Percentiles rank a stretch among this genome's conserved stretches.
Evolutionary conservation across 495 filamentous ascomycete genomes (phyloP).

Genomic region (Aspergillus coremiiformis): DNA sequence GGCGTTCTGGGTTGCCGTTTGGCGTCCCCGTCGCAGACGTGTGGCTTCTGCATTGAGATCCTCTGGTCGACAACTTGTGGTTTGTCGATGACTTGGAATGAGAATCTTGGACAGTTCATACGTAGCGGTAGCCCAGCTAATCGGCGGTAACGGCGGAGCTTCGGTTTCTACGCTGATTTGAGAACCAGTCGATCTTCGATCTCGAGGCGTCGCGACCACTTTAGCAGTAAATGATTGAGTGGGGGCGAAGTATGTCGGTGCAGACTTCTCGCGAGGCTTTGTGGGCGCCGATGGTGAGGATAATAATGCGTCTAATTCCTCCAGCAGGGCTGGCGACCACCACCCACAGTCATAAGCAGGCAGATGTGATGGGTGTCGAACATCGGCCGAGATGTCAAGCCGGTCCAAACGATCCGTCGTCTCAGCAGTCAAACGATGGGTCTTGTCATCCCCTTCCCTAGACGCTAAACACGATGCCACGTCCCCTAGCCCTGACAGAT

Average conservation of each 20-base stretch:
- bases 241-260: slow-evolving; percentile 62
- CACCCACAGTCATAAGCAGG: slow-evolving; percentile 56
- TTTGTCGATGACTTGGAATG: slow-evolving; percentile 65
- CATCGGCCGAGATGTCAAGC: slow-evolving; percentile 3
- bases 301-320: slow-evolving; percentile 53
- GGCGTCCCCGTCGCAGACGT: slow-evolving; percentile 53
- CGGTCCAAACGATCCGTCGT: slow-evolving; percentile 23
- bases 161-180: slow-evolving; percentile 28
- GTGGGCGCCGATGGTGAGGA: slow-evolving; percentile 39
- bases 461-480: not conserved
- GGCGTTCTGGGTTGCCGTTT: slow-evolving; percentile 34
- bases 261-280: slow-evolving; percentile 44
- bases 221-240: slow-evolving; percentile 77
- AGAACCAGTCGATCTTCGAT: slow-evolving; percentile 41
- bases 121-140: slow-evolving; percentile 75
- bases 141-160: slow-evolving; percentile 64
- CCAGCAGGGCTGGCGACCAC: slow-evolving; percentile 67
- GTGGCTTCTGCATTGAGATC: slow-evolving; percentile 65
- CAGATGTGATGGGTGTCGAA: not conserved
- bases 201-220: slow-evolving; percentile 50
- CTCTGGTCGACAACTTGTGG: slow-evolving; percentile 62
- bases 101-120: slow-evolving; percentile 76
- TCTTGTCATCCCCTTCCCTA: not conserved
- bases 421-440: slow-evolving; percentile 19
- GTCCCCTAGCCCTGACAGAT: slow-evolving; percentile 68